A percentile compares a stretch with the other conserved stretches of the same genome.
Evolutionary conservation across 202 grass and related monocot species (phyloP).

Genomic region (Carex arenaria): DNA sequence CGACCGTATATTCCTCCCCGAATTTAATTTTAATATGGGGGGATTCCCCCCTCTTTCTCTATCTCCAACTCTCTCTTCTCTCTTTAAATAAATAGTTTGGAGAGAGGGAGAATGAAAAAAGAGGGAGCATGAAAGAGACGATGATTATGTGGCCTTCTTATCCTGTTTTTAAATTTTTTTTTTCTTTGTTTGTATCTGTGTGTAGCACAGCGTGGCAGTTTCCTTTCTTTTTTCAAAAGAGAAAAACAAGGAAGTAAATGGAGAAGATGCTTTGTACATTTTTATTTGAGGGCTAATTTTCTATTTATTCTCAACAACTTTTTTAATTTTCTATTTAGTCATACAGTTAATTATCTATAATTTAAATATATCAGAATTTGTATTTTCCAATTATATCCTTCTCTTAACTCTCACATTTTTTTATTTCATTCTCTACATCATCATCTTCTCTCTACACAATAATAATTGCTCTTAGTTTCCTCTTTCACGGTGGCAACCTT

Average conservation of each 20-base stretch:
- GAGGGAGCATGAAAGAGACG: not conserved
- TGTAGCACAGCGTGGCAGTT: conserved; percentile 8
- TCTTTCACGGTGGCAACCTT: no score
- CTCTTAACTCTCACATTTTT: no score
- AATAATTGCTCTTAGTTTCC: no score
- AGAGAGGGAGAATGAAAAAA: not conserved
- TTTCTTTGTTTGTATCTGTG: not conserved
- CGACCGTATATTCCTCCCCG: not conserved
- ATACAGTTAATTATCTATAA: no score
- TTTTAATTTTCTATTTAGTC: no score
- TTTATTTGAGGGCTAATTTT: no score
- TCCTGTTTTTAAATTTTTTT: not conserved
- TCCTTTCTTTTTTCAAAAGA: conserved; percentile 19
- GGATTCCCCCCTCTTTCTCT: not conserved
- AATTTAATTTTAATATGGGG: not conserved
- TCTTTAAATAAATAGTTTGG: not conserved
- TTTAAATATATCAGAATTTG: no score
- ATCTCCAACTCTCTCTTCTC: not conserved
- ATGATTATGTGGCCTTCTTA: not conserved
- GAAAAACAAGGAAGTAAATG: not conserved
- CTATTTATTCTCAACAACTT: no score
- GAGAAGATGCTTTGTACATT: not conserved
- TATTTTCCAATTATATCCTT: no score
- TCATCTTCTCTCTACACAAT: no score
- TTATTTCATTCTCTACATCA: no score